phyloP scores from a whole-genome alignment of 768 basidiomycete species.

The Tephrocybe rancida region DNA sequence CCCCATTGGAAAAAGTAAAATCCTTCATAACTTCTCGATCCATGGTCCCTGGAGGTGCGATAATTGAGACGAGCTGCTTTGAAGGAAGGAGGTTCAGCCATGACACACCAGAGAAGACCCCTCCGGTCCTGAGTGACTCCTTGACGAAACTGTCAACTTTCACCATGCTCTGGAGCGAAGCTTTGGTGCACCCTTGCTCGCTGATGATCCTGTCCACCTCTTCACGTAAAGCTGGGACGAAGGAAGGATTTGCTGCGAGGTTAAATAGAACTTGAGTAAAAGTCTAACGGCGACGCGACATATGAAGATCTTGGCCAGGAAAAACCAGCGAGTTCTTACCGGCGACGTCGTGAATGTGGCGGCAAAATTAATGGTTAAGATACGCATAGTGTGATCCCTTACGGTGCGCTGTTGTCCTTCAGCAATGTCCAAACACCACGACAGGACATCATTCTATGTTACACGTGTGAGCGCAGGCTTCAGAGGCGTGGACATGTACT shows the following conservation, averaged over 20 bases:
- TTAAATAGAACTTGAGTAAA: constrained; percentile 29
- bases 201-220: constrained; percentile 30
- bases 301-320: background rate
- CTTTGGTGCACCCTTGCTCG: constrained; percentile 7
- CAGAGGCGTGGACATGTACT: background rate
- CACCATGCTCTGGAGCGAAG: constrained; percentile 29
- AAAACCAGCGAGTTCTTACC: constrained; percentile 25
- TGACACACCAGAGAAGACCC: constrained; percentile 25
- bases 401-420: constrained; percentile 29
- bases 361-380: constrained; percentile 39
- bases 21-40: constrained; percentile 35
- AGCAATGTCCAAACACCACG: constrained; percentile 46
- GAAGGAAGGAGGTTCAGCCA: background rate
- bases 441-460: constrained; percentile 44
- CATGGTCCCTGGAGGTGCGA: constrained; percentile 17
- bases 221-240: constrained; percentile 30
- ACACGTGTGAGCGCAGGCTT: background rate
- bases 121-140: constrained; percentile 36
- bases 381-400: constrained; percentile 26
- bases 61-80: background rate
- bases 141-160: constrained; percentile 46
- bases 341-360: constrained; percentile 42
- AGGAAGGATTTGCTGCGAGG: constrained; percentile 27
- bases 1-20: constrained; percentile 47
- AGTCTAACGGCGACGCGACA: constrained; percentile 15